A percentile compares a stretch with the other conserved stretches of the same genome.
Conservation (phyloP, 495 filamentous ascomycete species). For the Annulohypoxylon bovei region DNA sequence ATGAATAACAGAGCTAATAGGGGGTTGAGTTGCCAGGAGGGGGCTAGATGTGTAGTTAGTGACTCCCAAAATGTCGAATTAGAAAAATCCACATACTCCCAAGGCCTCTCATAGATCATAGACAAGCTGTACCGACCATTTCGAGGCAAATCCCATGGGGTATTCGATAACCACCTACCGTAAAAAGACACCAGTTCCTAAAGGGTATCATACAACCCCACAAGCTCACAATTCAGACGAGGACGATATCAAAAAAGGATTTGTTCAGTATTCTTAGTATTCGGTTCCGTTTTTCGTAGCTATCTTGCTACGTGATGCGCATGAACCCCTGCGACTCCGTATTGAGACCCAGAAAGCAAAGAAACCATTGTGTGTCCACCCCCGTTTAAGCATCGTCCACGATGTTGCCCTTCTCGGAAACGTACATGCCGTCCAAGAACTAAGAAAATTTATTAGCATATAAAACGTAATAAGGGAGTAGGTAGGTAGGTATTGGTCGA, state of each 20-base stretch:
- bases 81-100: too few relatives aligned
- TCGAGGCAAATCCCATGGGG: too few relatives aligned
- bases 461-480: neutral
- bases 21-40: too few relatives aligned
- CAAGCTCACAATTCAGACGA: neutral
- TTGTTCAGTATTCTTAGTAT: constrained; percentile 43
- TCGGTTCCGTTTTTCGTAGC: constrained; percentile 60
- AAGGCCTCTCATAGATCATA: too few relatives aligned
- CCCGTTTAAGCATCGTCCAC: constrained; percentile 66
- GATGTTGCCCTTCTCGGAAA: constrained; percentile 96
- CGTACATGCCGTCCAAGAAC: constrained; percentile 99
- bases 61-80: too few relatives aligned
- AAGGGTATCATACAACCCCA: neutral
- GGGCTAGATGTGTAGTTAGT: too few relatives aligned
- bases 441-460: constrained; percentile 56
- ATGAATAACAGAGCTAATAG: too few relatives aligned
- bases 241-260: constrained; percentile 15
- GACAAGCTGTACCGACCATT: too few relatives aligned
- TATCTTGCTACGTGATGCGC: constrained; percentile 67
- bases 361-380: constrained; percentile 45
- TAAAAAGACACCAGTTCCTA: neutral
- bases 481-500: neutral
- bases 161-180: too few relatives aligned
- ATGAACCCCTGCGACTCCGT: constrained; percentile 63
- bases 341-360: constrained; percentile 56